Evolutionary conservation across 2,329 filamentous ascomycete genomes (phyloP), one percentile per base, ranked within the genome.

Genomic region (Aspergillus texensis): DNA sequence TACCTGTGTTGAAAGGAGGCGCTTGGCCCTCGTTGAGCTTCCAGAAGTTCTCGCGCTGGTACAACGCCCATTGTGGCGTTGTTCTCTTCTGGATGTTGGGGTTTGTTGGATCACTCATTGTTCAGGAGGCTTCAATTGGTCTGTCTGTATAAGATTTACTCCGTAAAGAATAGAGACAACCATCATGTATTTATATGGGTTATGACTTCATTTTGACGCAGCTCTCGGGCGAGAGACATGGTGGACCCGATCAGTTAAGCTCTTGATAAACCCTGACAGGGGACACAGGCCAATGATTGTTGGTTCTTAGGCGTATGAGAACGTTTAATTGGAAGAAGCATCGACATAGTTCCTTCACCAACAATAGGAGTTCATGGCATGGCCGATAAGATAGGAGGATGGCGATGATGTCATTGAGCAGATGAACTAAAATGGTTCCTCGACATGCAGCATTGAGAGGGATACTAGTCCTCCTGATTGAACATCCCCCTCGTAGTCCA

Each of bases 1-100:
- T 72, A 81, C 82, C 77, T 3, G 84, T 87, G 66, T 85, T 85
- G 72, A 87, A 87, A 0, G 80, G 79, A 0, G 81, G 78, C 0
- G 77, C 73, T 65, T 83, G 71, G 61, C 84, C 84, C 4, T 83
- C 78, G 61, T 86, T 87, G 41, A 75, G 74, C 57, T 81, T 81
- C 83, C 81, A 85, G 70, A 87, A 86, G 65, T 83, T 81, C 62
- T 86, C 80, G 16, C 84, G 79, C 68, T 87, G 85, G 68, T 86
- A 86, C 10, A 85, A 74, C 12, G 77, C 82, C 76, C 82, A 87
- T 74, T 87, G 82, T 12, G 84, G 84, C 2, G 84, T 86, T 39
- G 75, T 79, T 64, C 85, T 77, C 58, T 74, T 72, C 53, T 82
- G 71, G 59, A 83, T 82, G 66, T 86, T 85, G 11, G 83, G 81